Evolutionary conservation across 148 eudicot species (phyloP), one percentile per base, ranked within the genome.

Genomic region (Suaeda aralocaspica): DNA sequence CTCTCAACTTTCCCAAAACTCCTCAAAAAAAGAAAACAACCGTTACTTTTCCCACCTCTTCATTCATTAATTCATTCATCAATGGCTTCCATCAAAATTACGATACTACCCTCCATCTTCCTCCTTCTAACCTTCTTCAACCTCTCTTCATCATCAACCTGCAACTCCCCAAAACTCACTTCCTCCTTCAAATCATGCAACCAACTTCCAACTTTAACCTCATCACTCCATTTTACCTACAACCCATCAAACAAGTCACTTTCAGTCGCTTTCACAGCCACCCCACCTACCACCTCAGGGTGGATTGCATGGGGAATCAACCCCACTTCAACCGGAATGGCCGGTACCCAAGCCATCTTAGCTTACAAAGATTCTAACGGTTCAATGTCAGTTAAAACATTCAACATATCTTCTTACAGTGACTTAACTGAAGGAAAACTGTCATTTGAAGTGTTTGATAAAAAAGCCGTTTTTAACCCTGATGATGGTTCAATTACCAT

Each of bases 261-360:
- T 62, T 71, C 85, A 31, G 9, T 92, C 42, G 92, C 96, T 41
- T 92, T 92, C 81, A 45, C 84, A 2, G 81, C 96, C 13, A 26
- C 75, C 0, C 92, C 88, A 0, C 72, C 87, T 1, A 33, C 71
- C 3, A 33, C 88, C 25, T 18, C 44, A 31, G 97, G 97, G 0
- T 92, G 92, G 91, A 79, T 92, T 33, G 78, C 96, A 1, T 92
- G 91, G 96, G 97, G 89, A 9, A 70, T 89, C 5, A 92, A 92
- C 81, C 96, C 97, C 2, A 77, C 81, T 6, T 76, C 69, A 2
- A 22, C 80, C 25, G 89, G 87, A 21, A 92, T 92, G 96, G 66
- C 19, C 4, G 97, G 97, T 0, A 46, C 92, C 0, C 92, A 86
- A 46, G 77, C 96, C 0, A 57, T 92, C 5, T 10, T 89, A 14